Base-by-base conservation (phyloP, 371 early-diverging fungal genomes). In the Saksenaea vasiformis region DNA sequence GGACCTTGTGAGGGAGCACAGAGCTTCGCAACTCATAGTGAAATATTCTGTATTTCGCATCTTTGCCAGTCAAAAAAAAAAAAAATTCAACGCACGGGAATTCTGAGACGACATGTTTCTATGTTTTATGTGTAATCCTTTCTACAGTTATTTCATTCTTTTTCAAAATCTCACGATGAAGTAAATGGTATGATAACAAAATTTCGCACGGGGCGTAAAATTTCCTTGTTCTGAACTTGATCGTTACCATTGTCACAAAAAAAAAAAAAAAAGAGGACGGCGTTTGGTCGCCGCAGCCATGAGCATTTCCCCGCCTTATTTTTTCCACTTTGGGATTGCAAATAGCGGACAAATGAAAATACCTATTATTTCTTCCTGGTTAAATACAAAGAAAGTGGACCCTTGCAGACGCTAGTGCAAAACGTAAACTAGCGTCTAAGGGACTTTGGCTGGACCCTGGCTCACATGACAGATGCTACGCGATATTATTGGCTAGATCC, bases 231-330 rank as follows among this genome's bases (percentile, higher is more conserved):
- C 22, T 22, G 10, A 22, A 47, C 19, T n/a, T 47, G 51, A 17
- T 47, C 51, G 51, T 47, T 47, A 47, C 31, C 31, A 31, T 31
- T 31, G 31, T 31, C 31, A 31, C 31, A 41, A 22, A 47, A 22
- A 22, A 19, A 22, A 41, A 22, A 47, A 22, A 22, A 19, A 22
- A 47, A 9, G 22, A 26, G 51, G n/a, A 19, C 9, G 10, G 4
- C 11, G 1, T 47, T 47, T 47, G 39, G n/a, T 22, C 10, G n/a
- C 24, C 51, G 51, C 51, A 47, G 26, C n/a, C 51, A 47, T 47
- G 51, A 47, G 51, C 19, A 22, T 47, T 47, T 47, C 51, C 51
- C 51, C 51, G 51, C 51, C 51, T 47, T 47, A 47, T 47, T 47
- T 47, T 22, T 47, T 47, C 51, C 51, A 47, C 22, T 47, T 47